Evolutionary conservation across 345 rosid genomes (phyloP), one percentile per base, ranked within the genome.

Genomic region (Populus nigra): DNA sequence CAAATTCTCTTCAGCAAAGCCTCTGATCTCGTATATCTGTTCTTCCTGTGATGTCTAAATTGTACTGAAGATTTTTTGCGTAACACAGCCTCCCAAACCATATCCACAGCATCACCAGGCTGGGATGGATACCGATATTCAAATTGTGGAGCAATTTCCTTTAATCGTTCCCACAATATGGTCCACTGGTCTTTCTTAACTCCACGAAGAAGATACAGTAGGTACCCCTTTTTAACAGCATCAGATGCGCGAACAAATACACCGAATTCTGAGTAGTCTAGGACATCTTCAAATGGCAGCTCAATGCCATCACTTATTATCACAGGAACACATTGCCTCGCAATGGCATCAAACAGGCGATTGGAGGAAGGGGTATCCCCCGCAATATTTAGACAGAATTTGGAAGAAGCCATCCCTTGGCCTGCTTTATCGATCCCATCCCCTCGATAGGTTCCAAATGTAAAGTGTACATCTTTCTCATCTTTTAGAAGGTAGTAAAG

Each of bases 301-400:
- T 93, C 98, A 53, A 91, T 90, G 39, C 87, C 87, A 71, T 95
- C 99, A 23, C 99, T 93, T 78, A 95, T 88, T 16, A 93, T 89
- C 82, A 95, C 97, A 13, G 99, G 98, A 67, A 93, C 91, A 62
- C 99, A 93, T 73, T 92, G 96, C 84, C 87, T 93, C 72, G 83
- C 97, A 22, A 93, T 90, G 68, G 97, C 88, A 74, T 95, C 98
- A 65, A 93, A 95, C 55, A 95, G 94, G 75, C 98, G 98, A 80
- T 93, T 93, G 10, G 99, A 93, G 70, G 99, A 93, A 41, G 99
- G 99, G 41, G 96, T 95, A 67, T 95, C 99, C 20, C 99, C 99
- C 0, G 97, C 99, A 36, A 95, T 93, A 68, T 92, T 87, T 50
- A 93, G 89, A 88, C 99, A 95, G 78, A 92, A 93, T 77, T 92